phyloP scores from a whole-genome alignment of 345 rosid species.

The Acer yangbiense region DNA sequence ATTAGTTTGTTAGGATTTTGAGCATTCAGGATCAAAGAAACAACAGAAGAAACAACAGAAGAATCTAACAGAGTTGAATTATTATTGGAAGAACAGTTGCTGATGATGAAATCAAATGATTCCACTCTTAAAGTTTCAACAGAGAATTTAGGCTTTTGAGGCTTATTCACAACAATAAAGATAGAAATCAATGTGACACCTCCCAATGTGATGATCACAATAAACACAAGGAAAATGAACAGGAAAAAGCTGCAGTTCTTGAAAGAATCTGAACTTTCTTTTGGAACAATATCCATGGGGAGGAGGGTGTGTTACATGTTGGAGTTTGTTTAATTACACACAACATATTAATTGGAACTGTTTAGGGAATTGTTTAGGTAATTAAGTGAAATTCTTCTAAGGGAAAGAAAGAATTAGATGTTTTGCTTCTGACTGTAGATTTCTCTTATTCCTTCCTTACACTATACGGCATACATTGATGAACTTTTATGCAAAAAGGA shows the following conservation, averaged over 20 bases:
- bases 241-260: slow-evolving; percentile 22
- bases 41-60: slow-evolving; percentile 32
- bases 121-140: slow-evolving; percentile 27
- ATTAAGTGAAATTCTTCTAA: slow-evolving; percentile 17
- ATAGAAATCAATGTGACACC: slow-evolving; percentile 11
- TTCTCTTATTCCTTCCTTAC: slow-evolving; percentile 37
- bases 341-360: not conserved
- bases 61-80: slow-evolving; percentile 34
- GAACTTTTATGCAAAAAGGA: not conserved
- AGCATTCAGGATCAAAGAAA: slow-evolving; percentile 31
- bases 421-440: slow-evolving; percentile 19
- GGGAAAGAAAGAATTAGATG: slow-evolving; percentile 26
- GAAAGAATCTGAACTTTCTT: slow-evolving; percentile 18
- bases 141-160: slow-evolving; percentile 36
- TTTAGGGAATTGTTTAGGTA: slow-evolving; percentile 7
- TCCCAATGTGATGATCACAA: slow-evolving; percentile 19
- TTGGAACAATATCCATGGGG: slow-evolving; percentile 21
- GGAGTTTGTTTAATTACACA: not conserved
- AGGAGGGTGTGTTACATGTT: slow-evolving; percentile 7
- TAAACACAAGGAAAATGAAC: slow-evolving; percentile 14
- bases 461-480: not conserved
- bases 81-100: not conserved
- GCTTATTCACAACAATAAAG: slow-evolving; percentile 21
- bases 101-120: slow-evolving; percentile 24
- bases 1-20: slow-evolving; percentile 38